These are phyloP conservation scores for Nicotiana noctiflora DNA, from an alignment of 257 asterid species.

Conservation along the genomic window DNA sequence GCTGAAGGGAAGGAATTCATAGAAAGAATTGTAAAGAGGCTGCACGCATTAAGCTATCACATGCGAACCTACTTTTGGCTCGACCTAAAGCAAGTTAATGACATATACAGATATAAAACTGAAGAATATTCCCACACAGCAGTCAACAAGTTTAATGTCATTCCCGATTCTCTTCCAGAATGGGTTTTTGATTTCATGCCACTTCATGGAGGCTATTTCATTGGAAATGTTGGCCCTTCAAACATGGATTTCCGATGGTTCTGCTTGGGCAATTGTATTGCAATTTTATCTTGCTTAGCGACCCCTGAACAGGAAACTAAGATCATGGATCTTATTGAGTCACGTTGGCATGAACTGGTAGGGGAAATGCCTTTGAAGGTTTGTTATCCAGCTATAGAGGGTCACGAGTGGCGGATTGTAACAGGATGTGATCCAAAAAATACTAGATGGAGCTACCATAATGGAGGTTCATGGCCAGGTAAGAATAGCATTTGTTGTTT, in stretches of 20 bases:
- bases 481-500: too few relatives aligned
- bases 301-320: conserved; percentile 43
- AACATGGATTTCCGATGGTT: conserved; percentile 56
- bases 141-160: conserved; percentile 48
- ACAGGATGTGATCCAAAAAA: conserved; percentile 53
- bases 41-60: conserved; percentile 54
- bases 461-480: conserved; percentile 61
- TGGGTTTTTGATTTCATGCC: conserved; percentile 58
- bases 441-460: conserved; percentile 51
- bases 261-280: conserved; percentile 47
- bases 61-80: conserved; percentile 46
- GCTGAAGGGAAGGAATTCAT: conserved; percentile 32
- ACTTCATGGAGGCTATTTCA: conserved; percentile 37
- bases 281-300: conserved; percentile 43
- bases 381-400: conserved; percentile 49
- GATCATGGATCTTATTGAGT: conserved; percentile 48
- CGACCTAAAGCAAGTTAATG: conserved; percentile 40
- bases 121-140: conserved; percentile 58
- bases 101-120: conserved; percentile 41
- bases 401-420: conserved; percentile 47
- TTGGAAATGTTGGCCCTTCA: conserved; percentile 46
- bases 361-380: conserved; percentile 54
- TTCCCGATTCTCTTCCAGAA: conserved; percentile 47
- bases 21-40: conserved; percentile 31
- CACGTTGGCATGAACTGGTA: conserved; percentile 45